Evolutionary conservation across 78 protist genomes (phyloP).

Genomic region (Protostelium mycophagum): DNA sequence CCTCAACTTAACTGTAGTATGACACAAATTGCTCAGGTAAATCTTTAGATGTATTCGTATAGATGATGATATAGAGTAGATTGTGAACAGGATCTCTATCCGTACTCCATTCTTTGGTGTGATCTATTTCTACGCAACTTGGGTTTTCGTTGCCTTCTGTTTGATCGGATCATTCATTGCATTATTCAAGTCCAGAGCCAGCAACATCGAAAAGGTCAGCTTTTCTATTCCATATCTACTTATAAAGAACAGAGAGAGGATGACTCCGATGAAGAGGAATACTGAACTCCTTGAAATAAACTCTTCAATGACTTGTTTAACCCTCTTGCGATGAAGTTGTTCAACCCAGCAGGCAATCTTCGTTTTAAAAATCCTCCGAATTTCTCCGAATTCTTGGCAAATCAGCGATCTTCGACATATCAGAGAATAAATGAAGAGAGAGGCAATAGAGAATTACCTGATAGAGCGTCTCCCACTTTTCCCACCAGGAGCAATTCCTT

Average conservation of each 20-base stretch:
- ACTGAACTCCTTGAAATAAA: background rate
- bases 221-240: slow-evolving; percentile 39
- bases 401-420: no score
- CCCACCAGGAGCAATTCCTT: background rate
- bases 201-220: background rate
- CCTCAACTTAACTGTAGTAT: slow-evolving; percentile 26
- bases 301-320: no score
- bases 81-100: slow-evolving; percentile 25
- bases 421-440: no score
- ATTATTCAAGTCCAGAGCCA: background rate
- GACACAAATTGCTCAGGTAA: slow-evolving; percentile 40
- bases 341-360: no score
- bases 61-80: background rate
- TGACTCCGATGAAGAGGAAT: background rate
- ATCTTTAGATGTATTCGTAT: background rate
- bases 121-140: slow-evolving; percentile 51
- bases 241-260: background rate
- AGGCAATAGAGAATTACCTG: background rate
- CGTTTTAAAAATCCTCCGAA: no score
- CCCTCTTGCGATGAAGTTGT: no score
- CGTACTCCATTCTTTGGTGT: slow-evolving; percentile 64
- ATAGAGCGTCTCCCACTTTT: background rate
- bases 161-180: background rate
- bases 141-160: slow-evolving; percentile 39
- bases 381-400: no score